Conservation (phyloP, 1,139 yeast species). For the Yamadazyma sp. region DNA sequence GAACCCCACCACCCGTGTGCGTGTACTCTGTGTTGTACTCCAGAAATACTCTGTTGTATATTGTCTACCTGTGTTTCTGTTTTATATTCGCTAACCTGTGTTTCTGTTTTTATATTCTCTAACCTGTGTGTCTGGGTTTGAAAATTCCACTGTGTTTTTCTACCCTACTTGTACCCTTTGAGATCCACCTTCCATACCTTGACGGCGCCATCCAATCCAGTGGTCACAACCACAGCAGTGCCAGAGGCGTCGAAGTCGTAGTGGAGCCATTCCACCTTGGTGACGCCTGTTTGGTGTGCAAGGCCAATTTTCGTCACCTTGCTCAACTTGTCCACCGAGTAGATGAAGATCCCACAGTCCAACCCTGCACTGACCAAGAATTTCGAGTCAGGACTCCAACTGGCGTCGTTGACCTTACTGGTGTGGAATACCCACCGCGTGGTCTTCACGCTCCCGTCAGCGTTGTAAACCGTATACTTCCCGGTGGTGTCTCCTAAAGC, state of each 20-base stretch:
- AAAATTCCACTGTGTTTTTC: too few relatives aligned
- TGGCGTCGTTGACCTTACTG: constrained; percentile 70
- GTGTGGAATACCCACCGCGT: constrained; percentile 97
- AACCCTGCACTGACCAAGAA: constrained; percentile 76
- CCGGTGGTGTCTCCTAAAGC: constrained; percentile 92
- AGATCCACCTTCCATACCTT: constrained; percentile 64
- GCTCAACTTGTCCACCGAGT: constrained; percentile 76
- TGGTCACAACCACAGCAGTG: constrained; percentile 46
- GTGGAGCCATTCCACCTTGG: constrained; percentile 66
- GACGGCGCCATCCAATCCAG: constrained; percentile 81
- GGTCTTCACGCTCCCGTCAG: constrained; percentile 62
- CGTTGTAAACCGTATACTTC: constrained; percentile 69
- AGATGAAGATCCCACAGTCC: constrained; percentile 78
- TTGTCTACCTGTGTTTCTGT: too few relatives aligned
- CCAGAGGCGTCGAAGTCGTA: constrained; percentile 31
- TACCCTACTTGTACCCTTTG: constrained; percentile 6
- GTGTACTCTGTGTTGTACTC: too few relatives aligned
- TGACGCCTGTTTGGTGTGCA: constrained; percentile 89
- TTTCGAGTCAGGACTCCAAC: constrained; percentile 77
- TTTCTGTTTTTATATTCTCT: too few relatives aligned
- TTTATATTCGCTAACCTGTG: too few relatives aligned
- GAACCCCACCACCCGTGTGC: too few relatives aligned
- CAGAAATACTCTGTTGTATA: too few relatives aligned
- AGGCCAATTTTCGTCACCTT: constrained; percentile 71
- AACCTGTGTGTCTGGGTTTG: too few relatives aligned